Evolutionary conservation across 257 asterid genomes (phyloP), one percentile per base, ranked within the genome.

Genomic region (Buddleja alternifolia): DNA sequence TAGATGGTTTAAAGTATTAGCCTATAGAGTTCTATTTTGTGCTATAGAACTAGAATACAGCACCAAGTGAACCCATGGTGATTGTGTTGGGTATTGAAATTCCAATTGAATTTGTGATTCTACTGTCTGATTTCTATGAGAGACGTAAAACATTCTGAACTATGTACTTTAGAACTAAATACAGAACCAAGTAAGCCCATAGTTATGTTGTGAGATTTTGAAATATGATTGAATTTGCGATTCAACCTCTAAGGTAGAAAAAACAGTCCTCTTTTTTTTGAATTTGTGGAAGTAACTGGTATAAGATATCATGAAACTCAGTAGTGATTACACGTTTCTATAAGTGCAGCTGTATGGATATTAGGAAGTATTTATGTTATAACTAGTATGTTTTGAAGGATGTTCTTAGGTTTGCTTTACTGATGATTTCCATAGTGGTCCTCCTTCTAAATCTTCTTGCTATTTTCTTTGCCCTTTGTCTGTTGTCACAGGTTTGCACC

Each of bases 401-500:
- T 69, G 60, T 24, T 67, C 19, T n/a, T 34, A 20, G 10, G 4
- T 25, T 34, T 59, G 36, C 42, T 55, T 40, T 54, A 48, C 59
- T 29, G 74, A 46, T 29, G 74, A 46, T 60, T 24, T 21, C 52
- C 47, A 45, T 32, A 12, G 10, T 6, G 48, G 40, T 67, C 59
- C 25, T 54, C 17, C 16, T 8, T 25, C 57, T 19, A 60, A 53
- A 59, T 37, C 19, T 14, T 32, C 8, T 54, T 16, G 9, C 10
- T 52, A 44, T 32, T 64, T 16, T 68, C 4, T 42, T 44, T 59
- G 67, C 69, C 57, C 20, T 11, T 67, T 67, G 45, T 55, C 40
- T 54, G 37, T 54, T 19, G 53, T 70, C 46, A 54, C 77, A 92
- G 96, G 97, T 92, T 69, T 89, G 79, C 73, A 92, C 92, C 7